Evolutionary conservation across 164 flowering plant species (phyloP).

Genomic region (Berberis vulgaris): DNA sequence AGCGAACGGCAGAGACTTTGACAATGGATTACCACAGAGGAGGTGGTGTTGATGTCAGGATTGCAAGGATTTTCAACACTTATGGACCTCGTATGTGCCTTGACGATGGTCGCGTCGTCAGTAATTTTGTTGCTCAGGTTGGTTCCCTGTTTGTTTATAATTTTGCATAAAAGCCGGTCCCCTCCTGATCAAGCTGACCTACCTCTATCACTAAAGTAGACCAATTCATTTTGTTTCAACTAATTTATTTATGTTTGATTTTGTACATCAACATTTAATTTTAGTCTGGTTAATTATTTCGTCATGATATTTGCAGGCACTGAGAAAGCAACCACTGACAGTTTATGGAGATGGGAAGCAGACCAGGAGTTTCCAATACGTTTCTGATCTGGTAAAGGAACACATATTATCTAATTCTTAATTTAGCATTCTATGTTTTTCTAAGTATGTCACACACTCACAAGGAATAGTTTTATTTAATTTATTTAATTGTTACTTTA

Average conservation of each 20-base stretch:
- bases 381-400: constrained; percentile 72
- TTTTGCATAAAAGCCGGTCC: too few relatives aligned
- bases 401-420: neutral
- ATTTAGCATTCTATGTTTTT: too few relatives aligned
- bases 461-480: too few relatives aligned
- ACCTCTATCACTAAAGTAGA: too few relatives aligned
- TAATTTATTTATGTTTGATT: too few relatives aligned
- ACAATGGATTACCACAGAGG: constrained; percentile 88
- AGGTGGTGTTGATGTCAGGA: constrained; percentile 89
- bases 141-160: neutral
- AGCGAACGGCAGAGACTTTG: constrained; percentile 79
- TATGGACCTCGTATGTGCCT: constrained; percentile 97
- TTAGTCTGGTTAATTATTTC: too few relatives aligned
- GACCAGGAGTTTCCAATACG: constrained; percentile 96
- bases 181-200: too few relatives aligned
- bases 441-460: too few relatives aligned
- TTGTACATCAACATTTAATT: too few relatives aligned
- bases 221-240: too few relatives aligned
- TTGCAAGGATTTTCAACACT: constrained; percentile 94
- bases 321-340: constrained; percentile 91
- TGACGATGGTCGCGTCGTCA: constrained; percentile 95
- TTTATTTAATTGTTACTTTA: too few relatives aligned
- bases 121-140: constrained; percentile 97
- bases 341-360: constrained; percentile 99
- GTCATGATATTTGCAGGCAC: constrained; percentile 41